Evolutionary conservation across 176 grass and related monocot species (phyloP).

Genomic region (Lolium rigidum): DNA sequence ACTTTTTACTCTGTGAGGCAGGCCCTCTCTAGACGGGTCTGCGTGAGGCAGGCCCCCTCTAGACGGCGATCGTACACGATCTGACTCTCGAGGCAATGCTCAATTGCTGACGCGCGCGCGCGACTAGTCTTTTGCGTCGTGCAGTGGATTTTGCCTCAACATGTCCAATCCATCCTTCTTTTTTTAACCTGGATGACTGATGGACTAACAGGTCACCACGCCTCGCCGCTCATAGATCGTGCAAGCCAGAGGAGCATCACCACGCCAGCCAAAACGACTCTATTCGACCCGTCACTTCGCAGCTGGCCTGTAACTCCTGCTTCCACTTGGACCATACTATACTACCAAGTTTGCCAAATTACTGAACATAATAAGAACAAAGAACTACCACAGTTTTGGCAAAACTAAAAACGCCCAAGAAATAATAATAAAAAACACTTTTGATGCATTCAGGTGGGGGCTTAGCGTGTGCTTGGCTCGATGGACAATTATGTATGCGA

Average conservation of each 20-base stretch:
- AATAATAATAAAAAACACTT: too few relatives aligned
- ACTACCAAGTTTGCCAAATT: too few relatives aligned
- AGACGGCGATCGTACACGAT: constrained; percentile 28
- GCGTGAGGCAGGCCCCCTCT: constrained; percentile 11
- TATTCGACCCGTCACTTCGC: neutral
- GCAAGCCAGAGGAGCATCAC: neutral
- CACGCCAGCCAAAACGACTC: neutral
- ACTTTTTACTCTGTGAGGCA: neutral
- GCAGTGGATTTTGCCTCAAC: constrained; percentile 13
- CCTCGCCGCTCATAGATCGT: neutral
- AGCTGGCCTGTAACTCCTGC: neutral
- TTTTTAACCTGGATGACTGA: neutral
- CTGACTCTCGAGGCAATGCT: neutral
- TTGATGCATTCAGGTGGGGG: too few relatives aligned
- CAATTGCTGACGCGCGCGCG: constrained; percentile 9
- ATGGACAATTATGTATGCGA: too few relatives aligned
- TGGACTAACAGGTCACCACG: neutral
- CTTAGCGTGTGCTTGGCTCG: too few relatives aligned
- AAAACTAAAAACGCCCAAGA: too few relatives aligned
- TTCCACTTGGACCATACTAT: too few relatives aligned
- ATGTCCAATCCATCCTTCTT: neutral
- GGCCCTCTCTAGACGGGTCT: neutral
- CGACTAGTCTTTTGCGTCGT: constrained; percentile 15
- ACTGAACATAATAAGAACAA: too few relatives aligned
- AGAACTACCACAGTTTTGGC: too few relatives aligned